Evolutionary conservation across 2,329 filamentous ascomycete genomes (phyloP).

Genomic region (Blumeria hordei): DNA sequence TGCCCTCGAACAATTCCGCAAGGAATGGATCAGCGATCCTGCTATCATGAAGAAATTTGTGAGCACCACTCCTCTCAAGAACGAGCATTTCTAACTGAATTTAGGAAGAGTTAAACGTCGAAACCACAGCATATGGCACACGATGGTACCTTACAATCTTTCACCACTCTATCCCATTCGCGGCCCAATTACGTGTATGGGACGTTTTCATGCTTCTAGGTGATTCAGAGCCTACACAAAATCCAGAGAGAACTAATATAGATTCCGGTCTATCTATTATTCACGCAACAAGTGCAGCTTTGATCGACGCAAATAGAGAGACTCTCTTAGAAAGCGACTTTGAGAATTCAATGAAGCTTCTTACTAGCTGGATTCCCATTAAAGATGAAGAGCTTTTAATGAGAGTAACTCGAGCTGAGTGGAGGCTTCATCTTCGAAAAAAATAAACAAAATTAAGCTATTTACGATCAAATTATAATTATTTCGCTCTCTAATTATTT

Average conservation of each 20-base stretch:
- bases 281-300: slow-evolving; percentile 69
- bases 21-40: slow-evolving; percentile 52
- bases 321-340: slow-evolving; percentile 84
- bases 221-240: slow-evolving; percentile 29
- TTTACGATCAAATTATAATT: too few relatives aligned
- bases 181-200: slow-evolving; percentile 87
- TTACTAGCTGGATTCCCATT: slow-evolving; percentile 84
- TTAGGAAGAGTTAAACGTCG: slow-evolving; percentile 53
- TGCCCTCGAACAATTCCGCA: slow-evolving; percentile 65
- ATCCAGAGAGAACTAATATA: slow-evolving; percentile 18
- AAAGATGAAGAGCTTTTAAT: slow-evolving; percentile 86
- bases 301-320: slow-evolving; percentile 75
- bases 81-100: slow-evolving; percentile 2
- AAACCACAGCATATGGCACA: slow-evolving; percentile 81
- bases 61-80: slow-evolving; percentile 17
- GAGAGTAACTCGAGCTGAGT: slow-evolving; percentile 71
- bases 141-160: slow-evolving; percentile 95
- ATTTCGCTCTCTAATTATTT: too few relatives aligned
- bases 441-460: slow-evolving; percentile 7
- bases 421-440: slow-evolving; percentile 37
- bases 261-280: slow-evolving; percentile 58
- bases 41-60: slow-evolving; percentile 64
- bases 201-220: slow-evolving; percentile 93
- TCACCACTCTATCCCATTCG: slow-evolving; percentile 87
- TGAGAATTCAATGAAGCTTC: slow-evolving; percentile 90